phyloP scores from a whole-genome alignment of 2,329 filamentous ascomycete genomes.

The Aspergillus fijiensis region DNA sequence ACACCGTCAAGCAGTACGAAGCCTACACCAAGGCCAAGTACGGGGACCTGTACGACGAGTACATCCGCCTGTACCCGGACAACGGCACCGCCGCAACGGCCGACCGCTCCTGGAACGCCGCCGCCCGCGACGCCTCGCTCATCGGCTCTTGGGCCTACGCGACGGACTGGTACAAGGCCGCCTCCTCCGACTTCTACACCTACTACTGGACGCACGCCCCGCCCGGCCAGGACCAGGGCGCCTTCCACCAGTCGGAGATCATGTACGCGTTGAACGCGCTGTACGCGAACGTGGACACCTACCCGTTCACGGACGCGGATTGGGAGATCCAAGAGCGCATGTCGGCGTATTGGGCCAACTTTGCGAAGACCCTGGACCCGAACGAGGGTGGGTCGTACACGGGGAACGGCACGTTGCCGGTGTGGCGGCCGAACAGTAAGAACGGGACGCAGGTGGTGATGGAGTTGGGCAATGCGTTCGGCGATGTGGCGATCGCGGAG shows the following conservation, averaged over 20 bases:
- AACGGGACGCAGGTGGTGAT: conserved; percentile 24
- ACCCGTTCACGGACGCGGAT: conserved; percentile 13
- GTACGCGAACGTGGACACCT: conserved; percentile 28
- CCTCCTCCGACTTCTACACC: conserved; percentile 32
- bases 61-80: conserved; percentile 31
- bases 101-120: conserved; percentile 26
- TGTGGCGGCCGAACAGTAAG: conserved; percentile 21
- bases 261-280: conserved; percentile 41
- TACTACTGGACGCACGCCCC: conserved; percentile 41
- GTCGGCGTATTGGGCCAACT: conserved; percentile 38
- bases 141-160: conserved; percentile 32
- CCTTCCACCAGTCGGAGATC: conserved; percentile 42
- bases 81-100: conserved; percentile 22
- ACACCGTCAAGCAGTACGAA: conserved; percentile 29
- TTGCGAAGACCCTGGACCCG: conserved; percentile 32
- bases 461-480: conserved; percentile 23
- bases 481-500: conserved; percentile 22
- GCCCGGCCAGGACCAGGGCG: conserved; percentile 36
- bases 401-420: conserved; percentile 17
- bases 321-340: conserved; percentile 24
- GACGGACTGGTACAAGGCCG: conserved; percentile 28
- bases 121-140: conserved; percentile 25
- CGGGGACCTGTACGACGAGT: conserved; percentile 23
- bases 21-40: conserved; percentile 34
- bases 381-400: conserved; percentile 22